Evolutionary conservation across 1,284 basidiomycete species (phyloP).

Genomic region (Trichosporon faecale): DNA sequence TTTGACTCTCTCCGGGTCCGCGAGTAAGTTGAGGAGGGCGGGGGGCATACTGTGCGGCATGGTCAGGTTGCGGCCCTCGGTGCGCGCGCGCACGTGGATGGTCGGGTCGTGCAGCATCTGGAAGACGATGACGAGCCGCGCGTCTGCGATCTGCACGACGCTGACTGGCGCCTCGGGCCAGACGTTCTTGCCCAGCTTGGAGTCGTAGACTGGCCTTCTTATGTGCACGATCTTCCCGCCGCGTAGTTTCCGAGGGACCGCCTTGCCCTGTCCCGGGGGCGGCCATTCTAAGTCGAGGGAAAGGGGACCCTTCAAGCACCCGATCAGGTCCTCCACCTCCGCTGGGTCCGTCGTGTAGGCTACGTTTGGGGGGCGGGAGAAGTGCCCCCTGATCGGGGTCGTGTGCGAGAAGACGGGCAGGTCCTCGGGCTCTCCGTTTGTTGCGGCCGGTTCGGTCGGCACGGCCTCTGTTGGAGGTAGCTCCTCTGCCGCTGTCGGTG

Average conservation of each 20-base stretch:
- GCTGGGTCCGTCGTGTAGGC: slow-evolving; percentile 36
- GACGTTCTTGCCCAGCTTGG: slow-evolving; percentile 15
- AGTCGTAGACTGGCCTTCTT: slow-evolving; percentile 22
- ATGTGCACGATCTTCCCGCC: neutral
- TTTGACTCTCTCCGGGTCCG: slow-evolving; percentile 42
- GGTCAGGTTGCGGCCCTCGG: neutral
- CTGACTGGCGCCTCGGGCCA: slow-evolving; percentile 42
- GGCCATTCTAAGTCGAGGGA: slow-evolving; percentile 51
- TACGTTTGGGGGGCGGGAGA: slow-evolving; percentile 24
- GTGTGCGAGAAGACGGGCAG: slow-evolving; percentile 33
- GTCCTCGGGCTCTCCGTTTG: neutral
- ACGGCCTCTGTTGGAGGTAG: neutral
- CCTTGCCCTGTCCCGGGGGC: slow-evolving; percentile 20
- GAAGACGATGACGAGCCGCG: slow-evolving; percentile 44
- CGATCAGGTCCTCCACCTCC: slow-evolving; percentile 41
- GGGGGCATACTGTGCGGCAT: slow-evolving; percentile 27
- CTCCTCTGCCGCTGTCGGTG: neutral
- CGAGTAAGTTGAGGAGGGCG: slow-evolving; percentile 28
- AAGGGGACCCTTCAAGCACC: slow-evolving; percentile 36
- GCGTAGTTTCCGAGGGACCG: neutral
- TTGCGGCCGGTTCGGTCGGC: too few relatives aligned
- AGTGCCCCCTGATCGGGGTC: slow-evolving; percentile 13
- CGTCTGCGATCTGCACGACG: slow-evolving; percentile 50
- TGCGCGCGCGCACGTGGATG: neutral
- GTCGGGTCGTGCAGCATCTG: slow-evolving; percentile 34